A percentile compares a stretch with the other conserved stretches of the same genome.
Conservation (phyloP, 192 early-diverging fungal species). For the Rhizoclosmatium sp. region DNA sequence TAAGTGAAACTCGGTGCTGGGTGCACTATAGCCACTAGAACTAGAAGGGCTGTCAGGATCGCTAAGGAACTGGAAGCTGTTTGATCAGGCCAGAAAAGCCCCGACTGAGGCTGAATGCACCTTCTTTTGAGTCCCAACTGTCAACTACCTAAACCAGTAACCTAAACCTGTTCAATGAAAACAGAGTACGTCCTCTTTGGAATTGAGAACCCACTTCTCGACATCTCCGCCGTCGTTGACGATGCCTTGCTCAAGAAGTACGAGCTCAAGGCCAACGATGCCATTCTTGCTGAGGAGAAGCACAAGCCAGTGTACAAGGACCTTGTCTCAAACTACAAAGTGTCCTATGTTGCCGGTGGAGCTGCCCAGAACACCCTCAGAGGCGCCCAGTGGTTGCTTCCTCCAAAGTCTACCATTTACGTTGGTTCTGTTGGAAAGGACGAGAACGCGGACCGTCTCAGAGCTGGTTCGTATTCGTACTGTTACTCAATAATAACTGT, state of each 20-base stretch:
- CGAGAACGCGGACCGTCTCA: constrained; percentile 76
- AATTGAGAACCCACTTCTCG: constrained; percentile 97
- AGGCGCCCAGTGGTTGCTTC: constrained; percentile 82
- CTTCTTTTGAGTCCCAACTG: too few species aligned
- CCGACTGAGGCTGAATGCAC: too few species aligned
- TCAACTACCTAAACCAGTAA: not conserved
- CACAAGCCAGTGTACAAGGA: constrained; percentile 91
- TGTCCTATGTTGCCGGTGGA: constrained; percentile 92
- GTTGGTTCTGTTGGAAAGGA: constrained; percentile 94
- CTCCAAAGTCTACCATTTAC: constrained; percentile 87
- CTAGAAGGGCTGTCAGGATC: too few species aligned
- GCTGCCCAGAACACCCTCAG: constrained; percentile 96
- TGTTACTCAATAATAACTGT: not conserved
- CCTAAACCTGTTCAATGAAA: constrained; percentile 3
- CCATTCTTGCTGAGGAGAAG: constrained; percentile 90
- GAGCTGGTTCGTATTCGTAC: constrained; percentile 25
- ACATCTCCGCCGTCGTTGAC: constrained; percentile 88
- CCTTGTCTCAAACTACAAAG: constrained; percentile 71
- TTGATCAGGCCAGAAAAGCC: too few species aligned
- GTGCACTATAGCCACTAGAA: too few species aligned
- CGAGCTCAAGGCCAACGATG: constrained; percentile 91
- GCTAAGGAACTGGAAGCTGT: too few species aligned
- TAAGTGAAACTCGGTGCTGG: too few species aligned
- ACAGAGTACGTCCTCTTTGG: constrained; percentile 72
- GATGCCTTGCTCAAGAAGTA: constrained; percentile 83